These are phyloP conservation scores for Hericium alpestre DNA, from an alignment of 768 basidiomycete genomes.

Conservation along the genomic window DNA sequence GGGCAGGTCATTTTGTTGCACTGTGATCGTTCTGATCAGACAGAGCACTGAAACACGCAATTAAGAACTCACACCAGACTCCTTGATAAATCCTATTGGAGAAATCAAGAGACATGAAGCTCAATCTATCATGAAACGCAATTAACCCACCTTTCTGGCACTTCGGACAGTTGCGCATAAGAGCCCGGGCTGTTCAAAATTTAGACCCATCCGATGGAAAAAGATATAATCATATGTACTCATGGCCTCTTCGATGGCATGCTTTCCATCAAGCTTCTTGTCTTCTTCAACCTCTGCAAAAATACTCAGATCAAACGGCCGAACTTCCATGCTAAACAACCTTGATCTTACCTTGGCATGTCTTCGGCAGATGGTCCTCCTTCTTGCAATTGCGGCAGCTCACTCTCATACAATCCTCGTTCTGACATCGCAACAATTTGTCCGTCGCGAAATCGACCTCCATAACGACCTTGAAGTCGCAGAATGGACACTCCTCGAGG, in stretches of 20 bases:
- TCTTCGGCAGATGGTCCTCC: conserved; percentile 74
- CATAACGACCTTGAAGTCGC: conserved; percentile 70
- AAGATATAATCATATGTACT: conserved; percentile 32
- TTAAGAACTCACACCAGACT: conserved; percentile 47
- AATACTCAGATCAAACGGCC: conserved; percentile 2
- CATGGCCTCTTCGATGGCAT: conserved; percentile 89
- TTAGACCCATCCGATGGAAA: conserved; percentile 4
- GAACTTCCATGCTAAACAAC: neutral
- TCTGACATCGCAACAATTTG: conserved; percentile 37
- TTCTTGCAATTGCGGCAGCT: conserved; percentile 77
- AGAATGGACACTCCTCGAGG: conserved; percentile 85
- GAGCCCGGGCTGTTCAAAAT: conserved; percentile 46
- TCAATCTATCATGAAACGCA: neutral
- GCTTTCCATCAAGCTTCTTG: conserved; percentile 60
- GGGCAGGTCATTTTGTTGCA: conserved; percentile 91
- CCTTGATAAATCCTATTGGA: conserved; percentile 69
- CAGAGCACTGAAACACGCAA: neutral
- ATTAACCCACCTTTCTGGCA: conserved; percentile 58
- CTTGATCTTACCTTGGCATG: conserved; percentile 49
- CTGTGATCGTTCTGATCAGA: conserved; percentile 23
- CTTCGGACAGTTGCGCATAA: conserved; percentile 83
- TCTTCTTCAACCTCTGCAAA: conserved; percentile 63
- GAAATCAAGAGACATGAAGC: neutral
- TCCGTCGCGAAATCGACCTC: conserved; percentile 27
- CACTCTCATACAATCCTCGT: conserved; percentile 59